These are phyloP conservation scores for Arachis hypogaea DNA, from an alignment of 306 rosid species.

Conservation along the genomic window DNA sequence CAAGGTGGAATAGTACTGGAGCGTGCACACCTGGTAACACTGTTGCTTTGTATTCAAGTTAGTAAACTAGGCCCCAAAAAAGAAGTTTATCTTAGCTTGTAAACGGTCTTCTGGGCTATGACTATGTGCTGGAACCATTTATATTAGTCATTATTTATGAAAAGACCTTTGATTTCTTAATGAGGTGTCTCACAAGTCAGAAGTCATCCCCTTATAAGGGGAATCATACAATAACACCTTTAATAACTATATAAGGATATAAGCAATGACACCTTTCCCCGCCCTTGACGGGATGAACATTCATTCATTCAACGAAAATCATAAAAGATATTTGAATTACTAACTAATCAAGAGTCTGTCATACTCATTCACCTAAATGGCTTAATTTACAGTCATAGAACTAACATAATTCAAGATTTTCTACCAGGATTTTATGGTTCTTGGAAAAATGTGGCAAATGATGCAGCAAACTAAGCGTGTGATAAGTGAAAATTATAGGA, in stretches of 20 bases:
- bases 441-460: not conserved
- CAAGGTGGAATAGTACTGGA: slow-evolving; percentile 8
- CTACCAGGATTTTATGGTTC: not conserved
- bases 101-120: slow-evolving; percentile 26
- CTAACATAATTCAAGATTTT: not conserved
- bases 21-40: not conserved
- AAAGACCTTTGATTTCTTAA: not conserved
- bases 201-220: not conserved
- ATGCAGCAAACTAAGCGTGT: not conserved
- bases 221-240: not conserved
- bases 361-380: not conserved
- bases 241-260: too few species aligned
- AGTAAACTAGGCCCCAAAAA: not conserved
- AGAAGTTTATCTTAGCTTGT: not conserved
- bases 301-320: not conserved
- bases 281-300: not conserved
- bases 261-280: not conserved
- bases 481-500: too few species aligned
- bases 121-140: not conserved
- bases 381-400: not conserved
- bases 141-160: slow-evolving; percentile 15
- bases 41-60: slow-evolving; percentile 17
- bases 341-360: not conserved
- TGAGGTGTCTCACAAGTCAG: slow-evolving; percentile 2
- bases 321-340: not conserved